These are phyloP conservation scores for Ceratocystis cubensis DNA, from an alignment of 2,329 filamentous ascomycete genomes.

Conservation along the genomic window DNA sequence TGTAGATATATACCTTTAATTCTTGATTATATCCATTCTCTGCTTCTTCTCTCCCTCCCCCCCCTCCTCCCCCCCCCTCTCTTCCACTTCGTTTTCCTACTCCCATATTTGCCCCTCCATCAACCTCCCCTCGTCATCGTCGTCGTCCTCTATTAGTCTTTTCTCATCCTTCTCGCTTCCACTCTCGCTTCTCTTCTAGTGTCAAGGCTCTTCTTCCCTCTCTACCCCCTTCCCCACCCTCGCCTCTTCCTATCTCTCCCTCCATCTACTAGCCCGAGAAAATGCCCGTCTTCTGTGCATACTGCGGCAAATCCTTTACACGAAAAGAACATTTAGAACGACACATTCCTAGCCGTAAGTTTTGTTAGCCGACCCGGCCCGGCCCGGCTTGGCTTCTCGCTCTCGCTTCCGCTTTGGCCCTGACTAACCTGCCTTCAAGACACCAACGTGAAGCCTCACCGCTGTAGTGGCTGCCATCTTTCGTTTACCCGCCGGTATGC, in stretches of 20 bases:
- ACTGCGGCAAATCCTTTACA: slow-evolving; percentile 43
- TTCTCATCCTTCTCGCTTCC: not conserved
- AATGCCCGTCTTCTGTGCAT: slow-evolving; percentile 37
- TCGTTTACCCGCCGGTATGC: slow-evolving; percentile 39
- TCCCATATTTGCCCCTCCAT: not conserved
- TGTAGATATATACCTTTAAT: slow-evolving; percentile 1
- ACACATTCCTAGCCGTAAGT: slow-evolving; percentile 41
- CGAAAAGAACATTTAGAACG: slow-evolving; percentile 46
- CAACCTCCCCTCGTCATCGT: not conserved
- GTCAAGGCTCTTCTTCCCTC: not conserved
- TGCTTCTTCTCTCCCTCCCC: not conserved
- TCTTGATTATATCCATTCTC: not conserved
- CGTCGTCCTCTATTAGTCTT: not conserved
- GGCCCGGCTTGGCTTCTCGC: not conserved
- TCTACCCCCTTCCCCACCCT: not conserved
- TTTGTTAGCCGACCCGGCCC: not conserved
- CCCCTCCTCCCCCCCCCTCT: not conserved
- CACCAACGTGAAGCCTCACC: slow-evolving; percentile 43
- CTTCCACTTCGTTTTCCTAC: too few relatives aligned
- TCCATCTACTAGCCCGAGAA: not conserved
- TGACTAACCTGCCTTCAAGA: slow-evolving; percentile 29
- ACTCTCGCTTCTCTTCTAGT: not conserved
- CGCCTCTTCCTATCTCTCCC: not conserved
- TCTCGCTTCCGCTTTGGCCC: not conserved
- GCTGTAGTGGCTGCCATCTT: slow-evolving; percentile 37